These are phyloP conservation scores for Mimosa bimucronata DNA, from an alignment of 306 rosid species.

Conservation along the genomic window DNA sequence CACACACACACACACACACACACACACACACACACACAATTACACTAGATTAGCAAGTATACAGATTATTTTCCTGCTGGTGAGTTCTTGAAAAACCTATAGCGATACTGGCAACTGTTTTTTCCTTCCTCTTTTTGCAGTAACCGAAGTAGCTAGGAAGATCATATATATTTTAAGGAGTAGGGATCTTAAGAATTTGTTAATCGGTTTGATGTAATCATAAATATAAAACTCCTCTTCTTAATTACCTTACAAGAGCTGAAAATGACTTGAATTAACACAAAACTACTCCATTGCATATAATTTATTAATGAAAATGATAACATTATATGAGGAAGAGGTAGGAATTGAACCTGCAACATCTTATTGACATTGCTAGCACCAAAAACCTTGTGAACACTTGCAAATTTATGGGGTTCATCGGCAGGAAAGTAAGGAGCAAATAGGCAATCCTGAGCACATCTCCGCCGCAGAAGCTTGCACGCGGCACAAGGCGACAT, in stretches of 20 bases:
- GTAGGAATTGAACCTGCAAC: slow-evolving; percentile 60
- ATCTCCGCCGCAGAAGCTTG: slow-evolving; percentile 73
- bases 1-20: background rate
- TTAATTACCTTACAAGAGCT: background rate
- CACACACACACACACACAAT: background rate
- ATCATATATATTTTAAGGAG: background rate
- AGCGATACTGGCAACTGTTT: background rate
- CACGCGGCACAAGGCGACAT: slow-evolving; percentile 82
- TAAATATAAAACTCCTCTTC: background rate
- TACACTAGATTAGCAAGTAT: background rate
- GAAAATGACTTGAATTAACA: slow-evolving; percentile 8
- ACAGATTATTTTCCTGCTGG: background rate
- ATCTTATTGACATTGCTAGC: slow-evolving; percentile 86
- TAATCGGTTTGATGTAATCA: background rate
- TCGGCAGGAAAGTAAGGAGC: slow-evolving; percentile 86
- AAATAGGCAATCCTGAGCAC: slow-evolving; percentile 73
- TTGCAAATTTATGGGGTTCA: slow-evolving; percentile 75
- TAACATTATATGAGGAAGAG: background rate
- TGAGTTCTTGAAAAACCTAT: background rate
- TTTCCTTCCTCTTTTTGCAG: background rate
- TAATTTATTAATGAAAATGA: background rate
- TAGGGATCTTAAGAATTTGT: background rate
- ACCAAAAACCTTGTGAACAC: slow-evolving; percentile 80
- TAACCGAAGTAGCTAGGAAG: background rate
- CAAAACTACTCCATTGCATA: background rate